Conservation (phyloP, 192 early-diverging fungal genomes). For the Coemansia guatemalensis region DNA sequence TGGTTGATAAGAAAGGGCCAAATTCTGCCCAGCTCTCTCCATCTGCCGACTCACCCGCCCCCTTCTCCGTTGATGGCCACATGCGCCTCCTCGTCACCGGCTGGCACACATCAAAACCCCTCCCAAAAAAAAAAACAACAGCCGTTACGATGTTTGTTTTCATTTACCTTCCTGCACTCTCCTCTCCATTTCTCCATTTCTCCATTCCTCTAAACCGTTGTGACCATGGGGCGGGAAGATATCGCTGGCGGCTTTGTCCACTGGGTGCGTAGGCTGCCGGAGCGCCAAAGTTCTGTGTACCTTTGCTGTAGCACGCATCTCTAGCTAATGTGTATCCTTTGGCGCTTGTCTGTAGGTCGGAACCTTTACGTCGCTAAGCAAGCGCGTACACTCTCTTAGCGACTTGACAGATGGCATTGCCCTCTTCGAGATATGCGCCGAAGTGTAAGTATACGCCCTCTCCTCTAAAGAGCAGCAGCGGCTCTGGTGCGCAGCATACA, state of each 20-base stretch:
- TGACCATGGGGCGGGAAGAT: conserved; percentile 41
- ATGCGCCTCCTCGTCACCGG: neutral
- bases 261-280: conserved; percentile 34
- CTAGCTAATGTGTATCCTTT: conserved; percentile 8
- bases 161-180: neutral
- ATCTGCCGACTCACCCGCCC: neutral
- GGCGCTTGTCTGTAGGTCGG: conserved; percentile 29
- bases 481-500: neutral
- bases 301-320: conserved; percentile 2
- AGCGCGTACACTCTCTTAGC: conserved; percentile 29
- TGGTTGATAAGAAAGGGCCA: neutral
- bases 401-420: conserved; percentile 81
- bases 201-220: neutral
- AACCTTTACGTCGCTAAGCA: conserved; percentile 45
- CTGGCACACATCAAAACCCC: neutral
- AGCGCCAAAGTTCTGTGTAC: neutral
- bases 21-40: neutral
- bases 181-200: neutral
- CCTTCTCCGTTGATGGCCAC: neutral
- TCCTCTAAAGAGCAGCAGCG: neutral
- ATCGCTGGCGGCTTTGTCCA: conserved; percentile 52
- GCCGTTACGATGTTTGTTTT: too few species aligned
- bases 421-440: conserved; percentile 77
- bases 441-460: conserved; percentile 66
- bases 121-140: too few species aligned